These are phyloP conservation scores for Wickerhamiella alocasiicola DNA, from an alignment of 805 yeast species.

Conservation along the genomic window DNA sequence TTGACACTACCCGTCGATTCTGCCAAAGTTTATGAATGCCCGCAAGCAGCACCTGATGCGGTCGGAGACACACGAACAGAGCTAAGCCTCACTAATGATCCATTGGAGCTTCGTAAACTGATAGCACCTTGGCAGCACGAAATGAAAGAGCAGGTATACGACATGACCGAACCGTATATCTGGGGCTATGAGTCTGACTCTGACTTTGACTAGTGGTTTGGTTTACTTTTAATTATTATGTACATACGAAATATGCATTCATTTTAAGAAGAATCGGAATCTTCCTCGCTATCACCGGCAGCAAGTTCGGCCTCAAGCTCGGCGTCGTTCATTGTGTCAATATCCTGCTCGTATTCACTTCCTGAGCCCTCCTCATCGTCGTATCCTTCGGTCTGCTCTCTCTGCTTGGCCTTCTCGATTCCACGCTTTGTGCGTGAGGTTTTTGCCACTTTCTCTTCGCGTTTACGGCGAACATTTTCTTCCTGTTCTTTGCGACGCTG, in stretches of 20 bases:
- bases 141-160: slow-evolving; percentile 17
- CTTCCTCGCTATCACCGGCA: slow-evolving; percentile 6
- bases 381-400: slow-evolving; percentile 11
- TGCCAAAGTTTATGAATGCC: slow-evolving; percentile 3
- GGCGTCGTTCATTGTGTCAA: slow-evolving; percentile 30
- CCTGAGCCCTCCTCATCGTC: slow-evolving; percentile 20
- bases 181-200: slow-evolving; percentile 18
- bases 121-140: slow-evolving; percentile 16
- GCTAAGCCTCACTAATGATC: slow-evolving; percentile 15
- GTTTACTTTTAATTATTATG: not conserved
- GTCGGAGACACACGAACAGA: not conserved
- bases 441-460: slow-evolving; percentile 59
- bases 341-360: slow-evolving; percentile 32
- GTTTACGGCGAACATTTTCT: slow-evolving; percentile 60
- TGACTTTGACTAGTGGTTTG: slow-evolving; percentile 1
- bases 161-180: slow-evolving; percentile 19
- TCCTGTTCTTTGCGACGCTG: slow-evolving; percentile 67
- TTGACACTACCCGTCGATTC: not conserved
- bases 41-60: slow-evolving; percentile 1
- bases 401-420: slow-evolving; percentile 25
- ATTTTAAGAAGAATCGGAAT: slow-evolving; percentile 17
- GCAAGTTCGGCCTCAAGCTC: slow-evolving; percentile 25
- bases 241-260: too few relatives aligned
- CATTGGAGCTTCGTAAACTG: slow-evolving; percentile 16
- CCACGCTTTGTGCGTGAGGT: slow-evolving; percentile 54